Evolutionary conservation across 2,329 filamentous ascomycete genomes (phyloP).

Genomic region (Botrytis elliptica): DNA sequence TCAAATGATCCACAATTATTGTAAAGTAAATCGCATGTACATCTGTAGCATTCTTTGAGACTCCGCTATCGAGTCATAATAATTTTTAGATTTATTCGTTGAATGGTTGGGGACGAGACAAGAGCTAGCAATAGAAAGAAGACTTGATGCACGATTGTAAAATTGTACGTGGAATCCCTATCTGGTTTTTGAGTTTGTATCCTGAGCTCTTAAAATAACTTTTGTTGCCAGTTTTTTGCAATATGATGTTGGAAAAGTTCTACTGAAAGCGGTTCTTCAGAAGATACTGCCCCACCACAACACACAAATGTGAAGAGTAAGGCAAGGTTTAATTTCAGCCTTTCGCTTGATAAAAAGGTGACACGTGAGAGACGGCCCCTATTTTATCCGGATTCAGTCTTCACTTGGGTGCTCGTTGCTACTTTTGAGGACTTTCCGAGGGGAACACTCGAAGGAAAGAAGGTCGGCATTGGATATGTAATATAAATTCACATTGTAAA

Average conservation of each 20-base stretch:
- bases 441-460: neutral
- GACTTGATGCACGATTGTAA: neutral
- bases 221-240: neutral
- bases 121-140: neutral
- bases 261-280: constrained; percentile 12
- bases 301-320: neutral
- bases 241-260: constrained; percentile 19
- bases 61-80: constrained; percentile 35
- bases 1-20: constrained; percentile 29
- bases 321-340: constrained; percentile 21
- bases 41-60: constrained; percentile 35
- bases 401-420: neutral
- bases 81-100: constrained; percentile 22
- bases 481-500: neutral
- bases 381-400: constrained; percentile 5
- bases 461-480: neutral
- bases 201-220: neutral
- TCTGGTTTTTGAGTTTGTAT: constrained; percentile 2
- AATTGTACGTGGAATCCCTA: neutral
- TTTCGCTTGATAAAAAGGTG: constrained; percentile 1
- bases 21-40: constrained; percentile 25
- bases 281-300: constrained; percentile 19
- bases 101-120: constrained; percentile 23
- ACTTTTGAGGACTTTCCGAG: neutral
- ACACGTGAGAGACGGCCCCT: constrained; percentile 11